These are phyloP conservation scores for Penicillium ucsense DNA, from an alignment of 495 filamentous ascomycete genomes.

Conservation along the genomic window DNA sequence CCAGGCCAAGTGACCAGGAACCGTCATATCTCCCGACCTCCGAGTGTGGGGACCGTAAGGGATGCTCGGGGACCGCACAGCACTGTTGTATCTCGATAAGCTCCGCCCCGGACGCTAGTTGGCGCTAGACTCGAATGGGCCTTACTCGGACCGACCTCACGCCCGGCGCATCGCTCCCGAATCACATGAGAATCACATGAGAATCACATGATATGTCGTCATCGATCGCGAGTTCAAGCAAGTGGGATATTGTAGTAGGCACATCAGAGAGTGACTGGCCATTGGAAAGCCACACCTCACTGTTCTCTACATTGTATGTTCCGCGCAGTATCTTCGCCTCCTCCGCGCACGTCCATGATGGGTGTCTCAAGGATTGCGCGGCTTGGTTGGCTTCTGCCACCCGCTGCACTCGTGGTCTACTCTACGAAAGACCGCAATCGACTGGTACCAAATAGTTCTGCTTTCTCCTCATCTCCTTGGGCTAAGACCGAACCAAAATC, in stretches of 20 bases:
- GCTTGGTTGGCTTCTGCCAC: conserved; percentile 31
- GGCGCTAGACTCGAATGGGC: conserved; percentile 17
- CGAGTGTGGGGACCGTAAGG: conserved; percentile 10
- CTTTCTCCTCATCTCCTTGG: conserved; percentile 13
- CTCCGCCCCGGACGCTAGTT: conserved; percentile 3
- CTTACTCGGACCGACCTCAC: conserved; percentile 12
- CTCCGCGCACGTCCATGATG: conserved; percentile 36
- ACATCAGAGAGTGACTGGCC: background rate
- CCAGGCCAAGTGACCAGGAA: conserved; percentile 8
- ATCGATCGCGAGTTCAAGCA: conserved; percentile 5
- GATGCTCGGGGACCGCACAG: conserved; percentile 1
- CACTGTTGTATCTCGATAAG: conserved; percentile 9
- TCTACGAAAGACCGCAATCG: conserved; percentile 19
- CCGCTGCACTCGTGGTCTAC: conserved; percentile 27
- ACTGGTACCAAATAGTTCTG: conserved; percentile 13
- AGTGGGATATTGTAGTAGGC: background rate
- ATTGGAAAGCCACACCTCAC: background rate
- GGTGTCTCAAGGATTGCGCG: conserved; percentile 21
- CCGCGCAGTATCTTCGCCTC: conserved; percentile 45
- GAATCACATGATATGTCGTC: conserved; percentile 21
- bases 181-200: background rate
- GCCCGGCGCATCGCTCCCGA: background rate
- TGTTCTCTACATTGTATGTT: conserved; percentile 13
- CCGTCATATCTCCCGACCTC: conserved; percentile 20
- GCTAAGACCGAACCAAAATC: conserved; percentile 8